phyloP scores from a whole-genome alignment of 106 monocot genomes.

The Dendrobium nobile region DNA sequence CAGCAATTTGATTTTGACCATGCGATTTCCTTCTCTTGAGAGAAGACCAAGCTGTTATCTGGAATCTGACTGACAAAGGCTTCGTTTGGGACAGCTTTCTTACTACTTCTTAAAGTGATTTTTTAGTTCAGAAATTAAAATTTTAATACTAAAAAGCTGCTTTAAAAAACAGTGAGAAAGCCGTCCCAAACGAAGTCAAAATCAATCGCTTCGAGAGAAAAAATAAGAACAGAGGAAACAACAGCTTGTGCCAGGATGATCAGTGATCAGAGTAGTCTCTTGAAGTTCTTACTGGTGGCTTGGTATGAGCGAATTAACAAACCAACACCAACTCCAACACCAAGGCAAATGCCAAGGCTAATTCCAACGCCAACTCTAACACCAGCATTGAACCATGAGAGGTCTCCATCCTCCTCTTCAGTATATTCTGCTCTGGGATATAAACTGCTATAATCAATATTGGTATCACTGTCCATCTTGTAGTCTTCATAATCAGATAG shows the following conservation, averaged over 20 bases:
- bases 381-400: slow-evolving; percentile 79
- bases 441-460: slow-evolving; percentile 35
- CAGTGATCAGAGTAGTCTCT: slow-evolving; percentile 17
- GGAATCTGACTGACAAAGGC: background rate
- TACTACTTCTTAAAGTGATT: too few species aligned
- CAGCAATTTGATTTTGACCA: background rate
- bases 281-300: slow-evolving; percentile 40
- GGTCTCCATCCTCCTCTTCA: slow-evolving; percentile 62
- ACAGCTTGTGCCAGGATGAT: background rate
- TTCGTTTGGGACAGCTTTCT: too few species aligned
- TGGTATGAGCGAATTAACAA: slow-evolving; percentile 49
- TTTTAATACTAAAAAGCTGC: too few species aligned
- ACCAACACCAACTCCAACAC: slow-evolving; percentile 63
- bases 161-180: too few species aligned
- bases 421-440: slow-evolving; percentile 28
- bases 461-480: slow-evolving; percentile 30
- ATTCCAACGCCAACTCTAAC: slow-evolving; percentile 69
- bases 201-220: background rate
- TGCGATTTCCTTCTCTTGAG: too few species aligned
- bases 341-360: slow-evolving; percentile 58
- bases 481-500: slow-evolving; percentile 27
- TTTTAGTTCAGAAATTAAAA: too few species aligned
- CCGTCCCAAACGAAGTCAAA: background rate
- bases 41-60: too few species aligned
- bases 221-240: background rate